Percentiles rank a stretch among this genome's conserved stretches.
Evolutionary conservation across 768 basidiomycete genomes (phyloP).

Genomic region (Suillus subalutaceus): DNA sequence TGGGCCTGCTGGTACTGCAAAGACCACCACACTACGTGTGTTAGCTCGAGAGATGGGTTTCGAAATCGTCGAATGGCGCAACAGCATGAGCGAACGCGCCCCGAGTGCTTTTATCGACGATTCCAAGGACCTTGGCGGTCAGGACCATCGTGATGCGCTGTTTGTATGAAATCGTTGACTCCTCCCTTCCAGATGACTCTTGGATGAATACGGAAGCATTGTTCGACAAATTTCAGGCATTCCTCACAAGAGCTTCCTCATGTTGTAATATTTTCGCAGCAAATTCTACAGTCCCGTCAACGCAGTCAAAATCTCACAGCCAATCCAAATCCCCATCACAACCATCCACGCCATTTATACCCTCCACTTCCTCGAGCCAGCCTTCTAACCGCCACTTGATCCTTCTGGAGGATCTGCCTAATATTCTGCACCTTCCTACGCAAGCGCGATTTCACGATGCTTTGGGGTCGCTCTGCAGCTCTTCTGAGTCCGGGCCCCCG

Average conservation of each 20-base stretch:
- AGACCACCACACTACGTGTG: conserved; percentile 83
- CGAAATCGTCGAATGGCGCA: conserved; percentile 87
- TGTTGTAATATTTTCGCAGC: conserved; percentile 55
- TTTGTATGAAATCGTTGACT: not conserved
- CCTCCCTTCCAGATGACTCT: conserved; percentile 16
- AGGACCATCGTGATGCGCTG: not conserved
- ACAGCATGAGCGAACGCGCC: conserved; percentile 57
- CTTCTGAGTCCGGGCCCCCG: conserved; percentile 46
- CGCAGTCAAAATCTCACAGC: not conserved
- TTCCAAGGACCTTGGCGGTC: conserved; percentile 15
- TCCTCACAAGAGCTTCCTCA: conserved; percentile 67
- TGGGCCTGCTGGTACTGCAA: conserved; percentile 88
- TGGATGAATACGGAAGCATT: conserved; percentile 29
- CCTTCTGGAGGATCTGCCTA: conserved; percentile 89
- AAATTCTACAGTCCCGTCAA: conserved; percentile 1
- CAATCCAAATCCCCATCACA: conserved; percentile 9
- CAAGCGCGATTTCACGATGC: conserved; percentile 74
- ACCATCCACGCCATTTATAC: conserved; percentile 13
- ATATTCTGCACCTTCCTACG: conserved; percentile 75
- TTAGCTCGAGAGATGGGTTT: conserved; percentile 74
- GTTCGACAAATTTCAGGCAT: conserved; percentile 74
- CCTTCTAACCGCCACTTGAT: conserved; percentile 56
- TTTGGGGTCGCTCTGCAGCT: conserved; percentile 53
- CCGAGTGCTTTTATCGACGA: conserved; percentile 25
- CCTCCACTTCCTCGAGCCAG: conserved; percentile 16